Percentiles rank a stretch among this genome's conserved stretches.
Conservation (phyloP, 495 filamentous ascomycete species). For the Penicillium riverlandense region DNA sequence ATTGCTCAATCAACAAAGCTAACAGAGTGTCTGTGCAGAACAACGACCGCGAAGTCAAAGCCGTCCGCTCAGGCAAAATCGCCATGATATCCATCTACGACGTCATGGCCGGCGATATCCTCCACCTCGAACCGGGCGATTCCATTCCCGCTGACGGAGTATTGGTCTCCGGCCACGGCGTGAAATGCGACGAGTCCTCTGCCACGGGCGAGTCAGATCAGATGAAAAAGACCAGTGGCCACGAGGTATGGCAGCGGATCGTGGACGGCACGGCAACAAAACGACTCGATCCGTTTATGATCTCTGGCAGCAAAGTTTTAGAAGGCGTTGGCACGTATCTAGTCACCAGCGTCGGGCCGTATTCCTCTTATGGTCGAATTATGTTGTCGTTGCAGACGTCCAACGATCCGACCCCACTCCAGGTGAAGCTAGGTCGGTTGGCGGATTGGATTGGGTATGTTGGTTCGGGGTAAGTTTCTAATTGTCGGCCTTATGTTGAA, state of each 20-base stretch:
- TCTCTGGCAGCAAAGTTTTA: conserved; percentile 57
- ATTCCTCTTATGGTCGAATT: conserved; percentile 60
- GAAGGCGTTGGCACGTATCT: conserved; percentile 60
- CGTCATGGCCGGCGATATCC: conserved; percentile 63
- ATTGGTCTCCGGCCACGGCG: conserved; percentile 53
- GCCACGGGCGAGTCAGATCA: conserved; percentile 65
- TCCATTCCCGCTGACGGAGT: conserved; percentile 58
- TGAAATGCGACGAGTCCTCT: conserved; percentile 63
- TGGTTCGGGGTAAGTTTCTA: conserved; percentile 31
- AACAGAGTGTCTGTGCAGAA: conserved; percentile 44
- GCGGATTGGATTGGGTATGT: conserved; percentile 59
- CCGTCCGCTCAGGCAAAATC: conserved; percentile 67
- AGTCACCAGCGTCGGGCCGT: conserved; percentile 55
- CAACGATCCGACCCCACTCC: conserved; percentile 57
- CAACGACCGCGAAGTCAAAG: conserved; percentile 72
- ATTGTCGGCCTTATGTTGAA: not conserved
- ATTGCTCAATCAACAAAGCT: conserved; percentile 65
- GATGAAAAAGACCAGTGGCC: conserved; percentile 53
- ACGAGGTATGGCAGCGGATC: conserved; percentile 52
- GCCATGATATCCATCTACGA: conserved; percentile 65
- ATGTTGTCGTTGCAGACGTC: conserved; percentile 55
- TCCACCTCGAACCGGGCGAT: conserved; percentile 69
- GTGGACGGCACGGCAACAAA: conserved; percentile 46
- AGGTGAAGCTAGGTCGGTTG: conserved; percentile 54
- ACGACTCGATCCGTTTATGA: conserved; percentile 57